phyloP scores from a whole-genome alignment of 2,329 filamentous ascomycete species.

The Nemania sp. region DNA sequence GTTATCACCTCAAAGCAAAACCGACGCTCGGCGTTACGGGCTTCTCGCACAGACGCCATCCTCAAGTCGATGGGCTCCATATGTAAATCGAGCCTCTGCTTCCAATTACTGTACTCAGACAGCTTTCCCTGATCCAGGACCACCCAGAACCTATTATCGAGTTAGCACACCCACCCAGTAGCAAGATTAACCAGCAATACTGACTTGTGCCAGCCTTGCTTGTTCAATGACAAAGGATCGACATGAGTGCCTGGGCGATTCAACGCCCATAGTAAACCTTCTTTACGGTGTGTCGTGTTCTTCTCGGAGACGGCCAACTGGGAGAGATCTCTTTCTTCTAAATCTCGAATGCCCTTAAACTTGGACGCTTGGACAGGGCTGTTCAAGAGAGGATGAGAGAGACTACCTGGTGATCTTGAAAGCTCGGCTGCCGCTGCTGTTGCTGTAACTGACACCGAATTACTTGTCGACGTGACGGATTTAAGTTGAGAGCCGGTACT shows the following conservation, averaged over 20 bases:
- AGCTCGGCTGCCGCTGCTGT: constrained; percentile 48
- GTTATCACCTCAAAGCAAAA: constrained; percentile 99
- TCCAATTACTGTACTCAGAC: constrained; percentile 99
- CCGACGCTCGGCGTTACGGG: constrained; percentile 87
- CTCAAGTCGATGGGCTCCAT: constrained; percentile 98
- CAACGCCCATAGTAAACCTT: constrained; percentile 92
- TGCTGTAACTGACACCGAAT: constrained; percentile 41
- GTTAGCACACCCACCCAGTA: constrained; percentile 19
- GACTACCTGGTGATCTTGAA: constrained; percentile 61
- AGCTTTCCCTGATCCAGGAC: constrained; percentile 95
- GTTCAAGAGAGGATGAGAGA: constrained; percentile 50
- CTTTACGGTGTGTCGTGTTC: constrained; percentile 76
- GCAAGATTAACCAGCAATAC: constrained; percentile 43
- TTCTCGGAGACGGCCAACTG: constrained; percentile 58
- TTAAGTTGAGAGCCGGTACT: constrained; percentile 73
- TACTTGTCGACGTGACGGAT: constrained; percentile 54
- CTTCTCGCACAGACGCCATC: constrained; percentile 95
- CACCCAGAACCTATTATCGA: constrained; percentile 81
- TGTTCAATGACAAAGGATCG: constrained; percentile 92
- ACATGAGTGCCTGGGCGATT: constrained; percentile 93
- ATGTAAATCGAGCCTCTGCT: constrained; percentile 92
- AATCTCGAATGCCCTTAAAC: constrained; percentile 90
- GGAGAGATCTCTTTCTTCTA: constrained; percentile 79
- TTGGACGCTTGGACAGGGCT: constrained; percentile 61
- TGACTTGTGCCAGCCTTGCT: constrained; percentile 98